Conservation (phyloP, 2,329 filamentous ascomycete genomes). For the Chalaropsis ovoidea region DNA sequence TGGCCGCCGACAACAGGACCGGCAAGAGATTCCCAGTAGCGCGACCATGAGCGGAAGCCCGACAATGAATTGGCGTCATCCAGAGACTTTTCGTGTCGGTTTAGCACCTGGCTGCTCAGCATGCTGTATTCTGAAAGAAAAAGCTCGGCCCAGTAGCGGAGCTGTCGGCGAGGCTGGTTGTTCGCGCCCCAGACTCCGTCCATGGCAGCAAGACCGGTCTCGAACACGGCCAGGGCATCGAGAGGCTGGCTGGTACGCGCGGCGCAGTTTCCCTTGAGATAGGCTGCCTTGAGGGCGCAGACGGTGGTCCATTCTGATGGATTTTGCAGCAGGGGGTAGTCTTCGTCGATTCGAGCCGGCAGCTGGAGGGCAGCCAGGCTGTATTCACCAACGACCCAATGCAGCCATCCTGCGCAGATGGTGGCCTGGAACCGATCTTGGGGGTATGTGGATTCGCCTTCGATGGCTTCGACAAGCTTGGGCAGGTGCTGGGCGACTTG, state of each 20-base stretch:
- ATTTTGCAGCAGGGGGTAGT: slow-evolving; percentile 44
- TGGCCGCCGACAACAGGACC: slow-evolving; percentile 43
- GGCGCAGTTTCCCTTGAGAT: slow-evolving; percentile 60
- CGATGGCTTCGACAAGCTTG: slow-evolving; percentile 47
- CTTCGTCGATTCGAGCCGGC: slow-evolving; percentile 51
- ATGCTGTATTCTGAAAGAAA: slow-evolving; percentile 66
- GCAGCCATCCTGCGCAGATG: slow-evolving; percentile 74
- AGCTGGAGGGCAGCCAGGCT: slow-evolving; percentile 50
- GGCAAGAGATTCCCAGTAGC: slow-evolving; percentile 52
- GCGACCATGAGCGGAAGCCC: slow-evolving; percentile 57
- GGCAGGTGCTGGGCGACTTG: slow-evolving; percentile 40
- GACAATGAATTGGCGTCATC: slow-evolving; percentile 45
- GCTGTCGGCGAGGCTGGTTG: slow-evolving; percentile 50
- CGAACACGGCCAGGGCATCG: slow-evolving; percentile 57
- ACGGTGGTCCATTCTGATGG: slow-evolving; percentile 70
- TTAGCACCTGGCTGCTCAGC: slow-evolving; percentile 51
- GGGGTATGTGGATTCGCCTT: slow-evolving; percentile 43
- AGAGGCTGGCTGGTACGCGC: slow-evolving; percentile 40
- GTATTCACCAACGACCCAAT: slow-evolving; percentile 67
- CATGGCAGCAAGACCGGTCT: slow-evolving; percentile 55
- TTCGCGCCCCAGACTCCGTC: slow-evolving; percentile 40
- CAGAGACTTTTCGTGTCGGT: slow-evolving; percentile 42
- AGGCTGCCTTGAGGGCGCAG: slow-evolving; percentile 68
- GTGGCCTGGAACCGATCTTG: slow-evolving; percentile 67
- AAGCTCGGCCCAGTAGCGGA: slow-evolving; percentile 68